Evolutionary conservation across 1,139 yeast species (phyloP).

Genomic region (Sugiyamaella pinicola): DNA sequence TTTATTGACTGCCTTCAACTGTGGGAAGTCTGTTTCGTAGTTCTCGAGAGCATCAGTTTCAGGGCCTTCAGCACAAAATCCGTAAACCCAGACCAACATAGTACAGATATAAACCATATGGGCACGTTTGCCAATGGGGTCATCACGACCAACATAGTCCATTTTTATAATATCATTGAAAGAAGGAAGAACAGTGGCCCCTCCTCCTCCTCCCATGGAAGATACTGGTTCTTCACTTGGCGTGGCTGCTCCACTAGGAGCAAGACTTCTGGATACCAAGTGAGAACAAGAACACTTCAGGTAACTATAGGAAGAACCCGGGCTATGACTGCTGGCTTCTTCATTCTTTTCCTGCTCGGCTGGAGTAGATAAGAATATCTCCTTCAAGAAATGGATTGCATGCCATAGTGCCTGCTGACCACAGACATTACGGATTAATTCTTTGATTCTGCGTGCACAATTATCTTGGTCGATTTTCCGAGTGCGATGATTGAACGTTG

Average conservation of each 20-base stretch:
- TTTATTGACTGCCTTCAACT: constrained; percentile 16
- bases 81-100: constrained; percentile 61
- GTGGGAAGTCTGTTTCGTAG: constrained; percentile 15
- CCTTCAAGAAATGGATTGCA: constrained; percentile 36
- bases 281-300: constrained; percentile 27
- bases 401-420: constrained; percentile 37
- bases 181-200: constrained; percentile 9
- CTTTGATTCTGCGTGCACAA: constrained; percentile 39
- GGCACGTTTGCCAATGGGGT: constrained; percentile 58
- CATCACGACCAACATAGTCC: constrained; percentile 52
- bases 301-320: constrained; percentile 19
- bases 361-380: constrained; percentile 30
- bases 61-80: constrained; percentile 56
- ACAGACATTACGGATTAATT: constrained; percentile 23
- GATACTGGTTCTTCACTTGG: constrained; percentile 18
- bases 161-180: constrained; percentile 33
- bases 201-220: background rate
- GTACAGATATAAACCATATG: constrained; percentile 57
- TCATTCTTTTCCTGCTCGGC: constrained; percentile 22
- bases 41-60: constrained; percentile 45
- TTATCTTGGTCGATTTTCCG: constrained; percentile 57
- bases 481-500: constrained; percentile 76
- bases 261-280: constrained; percentile 26
- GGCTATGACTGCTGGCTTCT: constrained; percentile 9
- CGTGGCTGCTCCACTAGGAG: constrained; percentile 27